Evolutionary conservation across 805 yeast genomes (phyloP), one percentile per base, ranked within the genome.

Genomic region (Candida fluviatilis): DNA sequence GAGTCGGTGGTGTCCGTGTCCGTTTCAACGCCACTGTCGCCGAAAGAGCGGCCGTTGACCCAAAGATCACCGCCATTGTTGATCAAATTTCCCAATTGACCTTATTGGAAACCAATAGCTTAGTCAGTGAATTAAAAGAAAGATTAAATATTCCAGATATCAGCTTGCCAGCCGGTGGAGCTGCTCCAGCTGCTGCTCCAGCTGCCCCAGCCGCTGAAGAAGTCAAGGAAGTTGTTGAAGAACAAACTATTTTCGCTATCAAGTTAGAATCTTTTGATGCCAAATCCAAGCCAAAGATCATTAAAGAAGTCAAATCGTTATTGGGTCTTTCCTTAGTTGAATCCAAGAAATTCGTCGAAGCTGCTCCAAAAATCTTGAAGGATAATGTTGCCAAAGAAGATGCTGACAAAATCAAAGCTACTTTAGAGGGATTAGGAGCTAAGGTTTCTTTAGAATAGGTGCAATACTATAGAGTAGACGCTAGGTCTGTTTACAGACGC

Each of bases 381-480:
- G 99, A 93, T 55, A 88, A 89, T 54, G 89, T 93, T 45, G 83
- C 95, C 46, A 93, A 93, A 76, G 99, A 87, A 60, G 99, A 93
- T 55, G 98, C 98, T 50, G 97, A 91, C 57, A 89, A 90, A 77
- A 84, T 93, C 62, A 91, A 93, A 75, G 74, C 85, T 44, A 80
- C 95, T 46, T 76, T 93, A 59, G 99, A 93, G 72, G 93, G 80
- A 38, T 76, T 91, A 54, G 99, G 99, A 64, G 99, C 95, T 49
- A 93, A 93, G 77, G 76, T 93, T 57, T 52, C 78, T 41, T 73
- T 93, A 61, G 99, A 93, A 74, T 93, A 80, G 15, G n/a, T n/a
- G n/a, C n/a, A n/a, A n/a, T n/a, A n/a, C n/a, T n/a, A n/a, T n/a
- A n/a, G n/a, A n/a, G n/a, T n/a, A n/a, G n/a, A n/a, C n/a, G n/a